A percentile compares a stretch with the other conserved stretches of the same genome.
Evolutionary conservation across 805 yeast genomes (phyloP).

Genomic region (Wickerhamiella nectarea): DNA sequence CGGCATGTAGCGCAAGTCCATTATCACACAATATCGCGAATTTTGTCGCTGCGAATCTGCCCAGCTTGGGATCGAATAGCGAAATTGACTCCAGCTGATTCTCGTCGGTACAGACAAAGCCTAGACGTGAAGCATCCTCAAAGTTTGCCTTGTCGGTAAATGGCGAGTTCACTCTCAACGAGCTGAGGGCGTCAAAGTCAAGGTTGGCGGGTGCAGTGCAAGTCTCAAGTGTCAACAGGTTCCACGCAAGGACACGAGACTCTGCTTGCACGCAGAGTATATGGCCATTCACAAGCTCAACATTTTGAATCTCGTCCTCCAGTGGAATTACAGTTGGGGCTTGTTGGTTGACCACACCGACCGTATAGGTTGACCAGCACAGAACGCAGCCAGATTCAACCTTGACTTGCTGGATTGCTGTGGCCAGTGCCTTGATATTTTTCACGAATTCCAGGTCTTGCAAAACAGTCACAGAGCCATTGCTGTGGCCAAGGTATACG

Average conservation of each 20-base stretch:
- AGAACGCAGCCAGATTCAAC: not conserved
- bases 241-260: not conserved
- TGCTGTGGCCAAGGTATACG: constrained; percentile 7
- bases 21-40: not conserved
- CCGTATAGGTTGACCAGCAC: not conserved
- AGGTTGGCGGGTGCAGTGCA: not conserved
- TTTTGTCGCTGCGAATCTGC: not conserved
- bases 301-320: not conserved
- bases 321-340: not conserved
- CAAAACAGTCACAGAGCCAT: constrained; percentile 2
- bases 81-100: not conserved
- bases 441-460: not conserved
- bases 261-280: not conserved
- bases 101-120: not conserved
- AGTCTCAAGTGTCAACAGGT: not conserved
- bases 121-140: not conserved
- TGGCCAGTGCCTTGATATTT: not conserved
- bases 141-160: not conserved
- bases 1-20: not conserved
- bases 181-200: not conserved
- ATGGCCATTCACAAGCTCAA: not conserved
- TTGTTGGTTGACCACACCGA: not conserved
- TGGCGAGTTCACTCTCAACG: not conserved
- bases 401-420: not conserved
- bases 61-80: not conserved